These are phyloP conservation scores for Ascochyta koolunga DNA, from an alignment of 2,329 filamentous ascomycete species.

Conservation along the genomic window DNA sequence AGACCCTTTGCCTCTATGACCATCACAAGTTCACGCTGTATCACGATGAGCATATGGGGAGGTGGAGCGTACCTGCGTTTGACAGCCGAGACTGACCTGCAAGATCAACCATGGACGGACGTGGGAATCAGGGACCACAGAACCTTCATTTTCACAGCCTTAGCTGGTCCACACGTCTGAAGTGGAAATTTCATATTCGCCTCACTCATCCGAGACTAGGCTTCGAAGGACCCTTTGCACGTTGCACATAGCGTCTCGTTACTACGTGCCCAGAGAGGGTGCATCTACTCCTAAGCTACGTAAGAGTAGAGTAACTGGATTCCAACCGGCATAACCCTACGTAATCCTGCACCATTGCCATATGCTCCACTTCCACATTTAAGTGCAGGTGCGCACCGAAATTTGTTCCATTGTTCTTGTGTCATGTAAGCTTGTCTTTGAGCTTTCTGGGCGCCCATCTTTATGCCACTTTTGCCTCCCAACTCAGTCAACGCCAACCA, in stretches of 20 bases:
- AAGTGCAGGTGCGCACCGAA: slow-evolving; percentile 4
- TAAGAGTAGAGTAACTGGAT: not conserved
- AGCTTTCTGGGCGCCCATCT: not conserved
- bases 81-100: not conserved
- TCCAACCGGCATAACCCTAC: slow-evolving; percentile 9
- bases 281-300: not conserved
- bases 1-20: slow-evolving; percentile 1
- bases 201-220: slow-evolving; percentile 11
- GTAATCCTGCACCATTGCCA: slow-evolving; percentile 7
- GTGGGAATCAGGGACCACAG: not conserved
- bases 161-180: slow-evolving; percentile 21
- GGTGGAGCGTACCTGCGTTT: not conserved
- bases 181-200: slow-evolving; percentile 22
- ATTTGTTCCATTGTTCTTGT: slow-evolving; percentile 5
- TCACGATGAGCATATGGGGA: not conserved
- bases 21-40: not conserved
- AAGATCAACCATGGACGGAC: not conserved
- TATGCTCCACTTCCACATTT: slow-evolving; percentile 8
- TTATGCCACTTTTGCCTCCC: not conserved
- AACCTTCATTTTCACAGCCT: not conserved
- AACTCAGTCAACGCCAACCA: not conserved
- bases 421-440: not conserved
- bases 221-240: slow-evolving; percentile 4
- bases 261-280: not conserved
- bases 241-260: slow-evolving; percentile 18